Base-by-base conservation (phyloP, 2,329 filamentous ascomycete species). In the Monosporascus cannonballus region DNA sequence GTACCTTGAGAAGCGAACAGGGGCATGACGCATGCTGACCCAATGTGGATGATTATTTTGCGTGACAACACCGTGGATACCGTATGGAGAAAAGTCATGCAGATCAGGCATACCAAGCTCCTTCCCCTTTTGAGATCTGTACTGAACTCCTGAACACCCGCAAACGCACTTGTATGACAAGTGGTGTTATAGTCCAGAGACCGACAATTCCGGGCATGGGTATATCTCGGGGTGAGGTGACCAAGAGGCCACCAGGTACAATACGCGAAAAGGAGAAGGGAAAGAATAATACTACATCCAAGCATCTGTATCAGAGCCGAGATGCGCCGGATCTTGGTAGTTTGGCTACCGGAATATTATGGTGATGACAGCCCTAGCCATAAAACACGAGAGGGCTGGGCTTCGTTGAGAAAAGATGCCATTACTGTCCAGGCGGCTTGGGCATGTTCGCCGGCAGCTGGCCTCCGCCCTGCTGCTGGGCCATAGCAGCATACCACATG, bases 401-500 rank as follows among this genome's bases (percentile, higher is more conserved):
- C 30, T 34, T 14, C 14, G 30, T 34, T 34, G 30, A 34, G 30
- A 14, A 34, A 14, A 34, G 9, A 14, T n/a, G 30, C 61, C 30
- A 65, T 58, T 65, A 72, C 47, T 69, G 67, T 56, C 71, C 71
- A 27, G 71, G 70, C 51, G 71, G 71, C 54, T 71, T 72, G 20
- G 67, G 66, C 49, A 64, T 55, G 44, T 73, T 70, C 50, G 66
- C 65, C 55, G 65, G 58, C 48, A 65, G 56, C 50, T 68, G 66
- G 36, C 63, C 61, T 36, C 58, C 65, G 47, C 60, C 57, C 60
- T 78, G 74, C 64, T 80, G 78, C 63, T 78, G 74, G 49, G 77
- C 77, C 65, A 81, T 49, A 27, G 87, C 87, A 65, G 89, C 85
- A 72, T 90, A 92, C 89, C 89, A 94, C 61, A 92, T 77, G 41